phyloP scores from a whole-genome alignment of 495 filamentous ascomycete genomes.

The Daldinia decipiens region DNA sequence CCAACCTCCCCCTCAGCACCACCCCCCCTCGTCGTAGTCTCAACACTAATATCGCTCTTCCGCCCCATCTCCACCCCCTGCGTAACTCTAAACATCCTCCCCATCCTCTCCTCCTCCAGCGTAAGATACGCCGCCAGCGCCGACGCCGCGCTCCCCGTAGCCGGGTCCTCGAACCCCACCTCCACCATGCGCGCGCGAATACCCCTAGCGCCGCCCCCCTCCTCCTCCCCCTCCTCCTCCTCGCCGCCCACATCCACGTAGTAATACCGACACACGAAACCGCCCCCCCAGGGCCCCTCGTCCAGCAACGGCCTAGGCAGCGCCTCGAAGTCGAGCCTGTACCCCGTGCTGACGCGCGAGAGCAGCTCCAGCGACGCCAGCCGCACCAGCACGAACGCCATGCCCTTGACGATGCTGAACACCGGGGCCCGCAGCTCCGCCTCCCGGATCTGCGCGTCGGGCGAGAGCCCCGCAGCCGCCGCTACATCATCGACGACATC shows the following conservation, averaged over 20 bases:
- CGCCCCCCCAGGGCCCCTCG: slow-evolving; percentile 62
- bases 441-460: slow-evolving; percentile 42
- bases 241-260: slow-evolving; percentile 53
- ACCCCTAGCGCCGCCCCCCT: slow-evolving; percentile 38
- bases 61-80: slow-evolving; percentile 86
- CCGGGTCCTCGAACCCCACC: slow-evolving; percentile 70
- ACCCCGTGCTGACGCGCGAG: slow-evolving; percentile 41
- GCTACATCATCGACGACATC: slow-evolving; percentile 19
- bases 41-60: slow-evolving; percentile 64
- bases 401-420: slow-evolving; percentile 74
- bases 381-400: slow-evolving; percentile 69
- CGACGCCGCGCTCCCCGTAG: slow-evolving; percentile 72
- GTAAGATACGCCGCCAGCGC: slow-evolving; percentile 67
- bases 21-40: slow-evolving; percentile 48
- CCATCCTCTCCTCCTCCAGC: slow-evolving; percentile 52
- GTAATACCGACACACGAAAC: slow-evolving; percentile 67
- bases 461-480: slow-evolving; percentile 31
- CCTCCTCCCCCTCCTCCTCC: slow-evolving; percentile 29
- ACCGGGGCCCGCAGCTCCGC: slow-evolving; percentile 57
- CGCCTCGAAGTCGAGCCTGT: slow-evolving; percentile 45
- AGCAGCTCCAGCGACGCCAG: slow-evolving; percentile 61
- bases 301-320: slow-evolving; percentile 57
- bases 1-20: slow-evolving; percentile 50
- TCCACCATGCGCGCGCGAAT: slow-evolving; percentile 65
- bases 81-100: slow-evolving; percentile 62